These are phyloP conservation scores for Aurinia saxatilis DNA, from an alignment of 345 rosid species.

Conservation along the genomic window DNA sequence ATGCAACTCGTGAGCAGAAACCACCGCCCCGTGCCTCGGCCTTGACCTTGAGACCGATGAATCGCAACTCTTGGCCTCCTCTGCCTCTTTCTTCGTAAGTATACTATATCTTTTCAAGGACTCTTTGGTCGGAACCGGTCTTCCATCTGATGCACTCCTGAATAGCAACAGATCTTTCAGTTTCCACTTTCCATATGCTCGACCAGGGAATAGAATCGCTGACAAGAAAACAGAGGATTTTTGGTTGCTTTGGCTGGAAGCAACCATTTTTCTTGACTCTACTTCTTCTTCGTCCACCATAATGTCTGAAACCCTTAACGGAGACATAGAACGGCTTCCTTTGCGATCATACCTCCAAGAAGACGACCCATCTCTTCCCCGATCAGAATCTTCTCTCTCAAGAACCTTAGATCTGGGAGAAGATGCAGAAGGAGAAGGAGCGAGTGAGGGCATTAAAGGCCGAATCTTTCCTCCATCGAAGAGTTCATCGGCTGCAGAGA, in stretches of 20 bases:
- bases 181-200: constrained; percentile 67
- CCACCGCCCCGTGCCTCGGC: constrained; percentile 30
- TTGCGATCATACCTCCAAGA: constrained; percentile 34
- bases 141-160: constrained; percentile 90
- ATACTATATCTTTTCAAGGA: constrained; percentile 40
- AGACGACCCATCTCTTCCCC: constrained; percentile 31
- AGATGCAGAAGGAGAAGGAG: constrained; percentile 30
- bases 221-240: constrained; percentile 52
- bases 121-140: constrained; percentile 46
- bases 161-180: constrained; percentile 68
- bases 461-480: constrained; percentile 82
- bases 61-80: constrained; percentile 41
- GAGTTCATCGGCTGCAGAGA: constrained; percentile 84
- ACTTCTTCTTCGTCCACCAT: constrained; percentile 39
- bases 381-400: constrained; percentile 27
- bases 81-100: constrained; percentile 44
- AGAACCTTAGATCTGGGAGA: constrained; percentile 40
- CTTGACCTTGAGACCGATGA: constrained; percentile 33
- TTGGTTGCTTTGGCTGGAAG: constrained; percentile 26
- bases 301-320: constrained; percentile 61
- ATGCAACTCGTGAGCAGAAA: constrained; percentile 83
- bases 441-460: constrained; percentile 45
- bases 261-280: constrained; percentile 23
- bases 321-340: constrained; percentile 77
- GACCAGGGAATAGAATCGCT: constrained; percentile 49